phyloP scores from a whole-genome alignment of 2,329 filamentous ascomycete species.

The Orbilia oligospora region DNA sequence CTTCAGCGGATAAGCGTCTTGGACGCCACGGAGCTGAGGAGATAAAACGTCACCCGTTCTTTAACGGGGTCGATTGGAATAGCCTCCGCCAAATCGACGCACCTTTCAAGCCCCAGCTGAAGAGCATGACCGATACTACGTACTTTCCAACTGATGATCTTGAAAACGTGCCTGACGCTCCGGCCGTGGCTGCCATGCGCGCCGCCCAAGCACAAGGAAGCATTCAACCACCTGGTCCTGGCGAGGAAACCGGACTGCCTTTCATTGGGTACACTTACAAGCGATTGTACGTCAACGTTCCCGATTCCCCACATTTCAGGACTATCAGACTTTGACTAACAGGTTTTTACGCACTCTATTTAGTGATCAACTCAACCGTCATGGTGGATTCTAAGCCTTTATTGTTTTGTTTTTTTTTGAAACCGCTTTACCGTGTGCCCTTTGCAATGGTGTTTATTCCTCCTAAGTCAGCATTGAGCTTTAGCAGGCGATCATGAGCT shows the following conservation, averaged over 20 bases:
- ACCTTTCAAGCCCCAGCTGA: conserved; percentile 93
- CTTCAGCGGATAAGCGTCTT: conserved; percentile 91
- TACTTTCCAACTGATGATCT: conserved; percentile 99
- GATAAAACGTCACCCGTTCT: conserved; percentile 95
- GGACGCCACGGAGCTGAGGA: conserved; percentile 88
- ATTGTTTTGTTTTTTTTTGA: conserved; percentile 16
- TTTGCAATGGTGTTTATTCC: conserved; percentile 19
- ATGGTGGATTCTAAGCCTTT: conserved; percentile 41
- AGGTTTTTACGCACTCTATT: background rate
- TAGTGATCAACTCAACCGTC: conserved; percentile 54
- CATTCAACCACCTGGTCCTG: conserved; percentile 77
- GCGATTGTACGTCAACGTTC: conserved; percentile 77
- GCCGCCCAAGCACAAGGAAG: conserved; percentile 69
- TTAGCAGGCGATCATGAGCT: conserved; percentile 54
- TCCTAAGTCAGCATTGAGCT: conserved; percentile 22
- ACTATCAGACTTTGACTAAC: conserved; percentile 20
- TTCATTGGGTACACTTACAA: conserved; percentile 99
- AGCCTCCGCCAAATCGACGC: conserved; percentile 91
- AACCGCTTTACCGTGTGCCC: background rate
- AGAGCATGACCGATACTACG: conserved; percentile 93
- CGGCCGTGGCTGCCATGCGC: conserved; percentile 79
- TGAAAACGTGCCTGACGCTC: conserved; percentile 77
- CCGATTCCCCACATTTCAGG: background rate
- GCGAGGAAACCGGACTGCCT: conserved; percentile 86
- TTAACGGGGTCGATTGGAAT: conserved; percentile 96